Conservation (phyloP, 441 rosid species). For the Croton laevigatus region DNA sequence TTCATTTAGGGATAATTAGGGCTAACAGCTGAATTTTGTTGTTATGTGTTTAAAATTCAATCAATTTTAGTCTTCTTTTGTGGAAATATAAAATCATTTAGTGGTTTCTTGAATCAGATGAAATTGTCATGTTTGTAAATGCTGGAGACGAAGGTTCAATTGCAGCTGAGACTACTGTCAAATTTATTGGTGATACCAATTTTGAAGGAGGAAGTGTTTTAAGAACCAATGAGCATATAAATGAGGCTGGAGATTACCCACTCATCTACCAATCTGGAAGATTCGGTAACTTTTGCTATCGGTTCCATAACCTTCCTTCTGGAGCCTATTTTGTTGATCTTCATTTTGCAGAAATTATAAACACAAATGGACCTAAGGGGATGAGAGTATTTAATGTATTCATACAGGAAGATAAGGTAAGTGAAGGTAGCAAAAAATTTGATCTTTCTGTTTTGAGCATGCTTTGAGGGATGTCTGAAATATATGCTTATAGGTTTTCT, state of each 20-base stretch:
- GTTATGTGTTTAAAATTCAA: not conserved
- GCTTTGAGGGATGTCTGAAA: not conserved
- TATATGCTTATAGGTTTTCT: not conserved
- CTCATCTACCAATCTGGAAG: constrained; percentile 72
- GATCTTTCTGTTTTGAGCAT: not conserved
- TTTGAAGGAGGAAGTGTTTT: constrained; percentile 68
- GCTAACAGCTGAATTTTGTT: not conserved
- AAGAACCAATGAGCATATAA: constrained; percentile 61
- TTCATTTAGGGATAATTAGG: not conserved
- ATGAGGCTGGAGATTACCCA: constrained; percentile 76
- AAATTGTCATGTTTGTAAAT: constrained; percentile 62
- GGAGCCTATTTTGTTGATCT: constrained; percentile 72
- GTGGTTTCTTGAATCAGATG: constrained; percentile 44
- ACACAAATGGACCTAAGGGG: constrained; percentile 81
- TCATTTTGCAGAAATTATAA: constrained; percentile 81
- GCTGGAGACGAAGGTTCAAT: constrained; percentile 57
- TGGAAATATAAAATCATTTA: not conserved
- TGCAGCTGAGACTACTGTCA: constrained; percentile 41
- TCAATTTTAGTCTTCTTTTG: not conserved
- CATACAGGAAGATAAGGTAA: constrained; percentile 86
- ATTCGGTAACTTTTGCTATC: constrained; percentile 66
- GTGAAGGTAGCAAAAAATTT: constrained; percentile 10
- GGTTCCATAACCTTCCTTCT: constrained; percentile 42
- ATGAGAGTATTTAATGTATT: constrained; percentile 77
- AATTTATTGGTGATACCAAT: constrained; percentile 45